Evolutionary conservation across 139 green algal genomes (phyloP), one percentile per base, ranked within the genome.

Genomic region (Spirogloea muscicola): DNA sequence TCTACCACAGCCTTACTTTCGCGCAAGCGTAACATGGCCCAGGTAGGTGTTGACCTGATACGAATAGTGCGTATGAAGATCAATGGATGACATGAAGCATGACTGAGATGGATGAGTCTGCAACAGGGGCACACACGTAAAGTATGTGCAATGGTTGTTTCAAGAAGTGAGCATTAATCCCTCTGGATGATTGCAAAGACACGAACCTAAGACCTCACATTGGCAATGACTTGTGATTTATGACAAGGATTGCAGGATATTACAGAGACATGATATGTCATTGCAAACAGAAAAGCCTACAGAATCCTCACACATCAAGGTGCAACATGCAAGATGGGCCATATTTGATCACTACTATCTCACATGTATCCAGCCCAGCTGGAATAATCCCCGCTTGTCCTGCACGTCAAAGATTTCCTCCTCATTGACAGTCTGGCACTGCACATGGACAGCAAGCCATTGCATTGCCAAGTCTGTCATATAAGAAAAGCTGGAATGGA

Each of bases 91-190:
- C 59, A 98, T 85, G 85, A 98, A 98, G 86, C 93, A 98, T 16
- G 91, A 90, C 83, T 95, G 91, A 25, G 91, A 91, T 33, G 93
- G 93, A 84, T 98, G 93, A 1, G 93, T 98, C 85, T 98, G 93
- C 18, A n/a, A n/a, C 18, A 33, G 62, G 10, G 39, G 61, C 39
- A 34, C 72, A 79, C 31, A 41, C 42, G 46, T 31, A 71, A 42
- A 76, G 75, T 0, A 91, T 97, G 87, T 97, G 93, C 1, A 97
- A 79, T 68, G 96, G 33, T 16, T 92, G n/a, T 96, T 84, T 1
- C 84, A 92, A 0, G 89, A 95, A 48, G 96, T 83, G 84, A 97
- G 96, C 86, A 91, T 97, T 9, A 89, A 90, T 82, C 93, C 89
- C 29, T 89, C 90, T 40, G 93, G 93, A 84, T 97, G 93, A 1